Evolutionary conservation across 768 basidiomycete species (phyloP), one percentile per base, ranked within the genome.

Genomic region (Tylopilus intermedius): DNA sequence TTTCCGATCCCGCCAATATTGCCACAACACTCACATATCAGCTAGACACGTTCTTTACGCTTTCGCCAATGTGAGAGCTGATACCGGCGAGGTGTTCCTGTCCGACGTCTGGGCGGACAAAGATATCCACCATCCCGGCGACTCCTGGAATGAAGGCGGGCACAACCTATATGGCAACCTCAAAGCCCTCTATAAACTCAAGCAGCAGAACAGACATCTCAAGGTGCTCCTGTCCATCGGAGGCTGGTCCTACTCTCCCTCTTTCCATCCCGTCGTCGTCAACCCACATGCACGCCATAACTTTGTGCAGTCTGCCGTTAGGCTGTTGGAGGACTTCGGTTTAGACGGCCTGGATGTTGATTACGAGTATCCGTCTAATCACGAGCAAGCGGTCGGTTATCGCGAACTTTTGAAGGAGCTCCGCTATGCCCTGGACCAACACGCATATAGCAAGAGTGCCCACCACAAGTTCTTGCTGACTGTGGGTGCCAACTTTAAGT

Each of bases 91-190:
- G 63, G 94, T 97, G 18, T 72, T 81, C 62, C 71, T 98, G 49
- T 94, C 92, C 35, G 96, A 99, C 61, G 67, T 76, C 2, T 98
- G 95, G 95, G 86, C 94, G 0, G 96, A 99, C 74, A 82, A 94
- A 63, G 92, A 98, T 66, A 98, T 98, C 43, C 96, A 98, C 67
- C 94, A 95, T 67, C 84, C 88, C 0, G 90, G 87, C 8, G 96
- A 99, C 70, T 88, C 86, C 4, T 99, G 96, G 96, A 88, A 94
- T 59, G 95, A 98, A 49, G 67, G 66, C 26, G 94, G 93, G 41
- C 85, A 78, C 57, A 96, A 98, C 69, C 80, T 98, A 15, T 98
- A 95, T 62, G 94, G 94, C 49, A 95, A 95, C 70, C 82, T 98
- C 72, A 96, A 95, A 66, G 90, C 89, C 46, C 80, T 98, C 53